These are phyloP conservation scores for Cordia subcordata DNA, from an alignment of 257 asterid genomes.

Conservation along the genomic window DNA sequence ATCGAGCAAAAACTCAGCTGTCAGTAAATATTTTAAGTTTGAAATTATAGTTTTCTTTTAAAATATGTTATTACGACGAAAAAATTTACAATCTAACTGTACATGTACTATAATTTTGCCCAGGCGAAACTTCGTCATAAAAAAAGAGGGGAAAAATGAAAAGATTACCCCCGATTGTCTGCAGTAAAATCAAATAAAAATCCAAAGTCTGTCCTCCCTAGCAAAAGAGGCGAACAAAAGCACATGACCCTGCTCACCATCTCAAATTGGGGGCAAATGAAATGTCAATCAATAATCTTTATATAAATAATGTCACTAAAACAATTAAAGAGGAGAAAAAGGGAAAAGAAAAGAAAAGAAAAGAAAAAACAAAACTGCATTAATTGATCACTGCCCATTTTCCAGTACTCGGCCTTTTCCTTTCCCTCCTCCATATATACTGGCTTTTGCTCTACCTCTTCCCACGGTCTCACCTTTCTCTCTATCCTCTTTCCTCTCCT, in stretches of 20 bases:
- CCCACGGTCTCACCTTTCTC: constrained; percentile 1
- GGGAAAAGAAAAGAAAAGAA: background rate
- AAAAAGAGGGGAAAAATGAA: too few species aligned
- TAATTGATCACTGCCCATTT: background rate
- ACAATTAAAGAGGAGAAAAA: background rate
- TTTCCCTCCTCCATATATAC: constrained; percentile 10
- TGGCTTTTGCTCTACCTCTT: constrained; percentile 6
- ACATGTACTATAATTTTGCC: too few species aligned
- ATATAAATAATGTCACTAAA: background rate
- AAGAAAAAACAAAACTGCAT: background rate
- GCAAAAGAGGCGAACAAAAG: constrained; percentile 6
- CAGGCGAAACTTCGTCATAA: too few species aligned
- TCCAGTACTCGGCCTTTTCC: background rate
- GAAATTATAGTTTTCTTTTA: too few species aligned
- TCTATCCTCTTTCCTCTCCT: background rate
- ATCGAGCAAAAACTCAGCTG: too few species aligned
- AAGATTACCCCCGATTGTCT: too few species aligned
- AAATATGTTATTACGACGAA: too few species aligned
- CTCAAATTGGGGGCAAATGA: background rate
- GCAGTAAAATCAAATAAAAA: background rate
- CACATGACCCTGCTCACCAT: background rate
- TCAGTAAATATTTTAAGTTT: too few species aligned
- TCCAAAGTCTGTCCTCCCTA: background rate
- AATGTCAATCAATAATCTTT: background rate
- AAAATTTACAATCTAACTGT: too few species aligned